Evolutionary conservation across 2,329 filamentous ascomycete species (phyloP).

Genomic region (Erysiphe neolycopersici): DNA sequence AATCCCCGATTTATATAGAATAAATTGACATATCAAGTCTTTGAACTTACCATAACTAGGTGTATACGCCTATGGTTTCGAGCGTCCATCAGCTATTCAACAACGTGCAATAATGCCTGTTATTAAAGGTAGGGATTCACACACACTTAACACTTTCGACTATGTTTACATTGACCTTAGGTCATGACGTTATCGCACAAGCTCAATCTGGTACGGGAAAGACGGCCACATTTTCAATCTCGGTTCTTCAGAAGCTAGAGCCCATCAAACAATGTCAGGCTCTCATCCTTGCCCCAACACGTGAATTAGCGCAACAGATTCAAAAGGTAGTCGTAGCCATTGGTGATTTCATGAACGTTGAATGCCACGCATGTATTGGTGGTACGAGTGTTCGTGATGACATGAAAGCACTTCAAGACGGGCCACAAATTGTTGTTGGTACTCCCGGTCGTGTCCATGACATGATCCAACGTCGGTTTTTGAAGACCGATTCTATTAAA

Average conservation of each 20-base stretch:
- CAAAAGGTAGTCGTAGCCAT: constrained; percentile 98
- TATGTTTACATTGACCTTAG: constrained; percentile 18
- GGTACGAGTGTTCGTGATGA: constrained; percentile 95
- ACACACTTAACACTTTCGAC: neutral
- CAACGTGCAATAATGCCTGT: constrained; percentile 99
- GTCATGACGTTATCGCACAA: constrained; percentile 97
- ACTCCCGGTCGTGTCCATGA: constrained; percentile 96
- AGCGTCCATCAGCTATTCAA: constrained; percentile 98
- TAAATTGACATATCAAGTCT: constrained; percentile 5
- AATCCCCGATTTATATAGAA: constrained; percentile 1
- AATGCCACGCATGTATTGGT: constrained; percentile 98
- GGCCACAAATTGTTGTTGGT: constrained; percentile 90
- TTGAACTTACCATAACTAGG: constrained; percentile 15
- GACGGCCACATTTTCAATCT: constrained; percentile 98
- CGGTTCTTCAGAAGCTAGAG: constrained; percentile 96
- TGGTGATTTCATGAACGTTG: constrained; percentile 97
- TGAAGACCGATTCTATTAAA: constrained; percentile 97
- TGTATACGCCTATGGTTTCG: constrained; percentile 99
- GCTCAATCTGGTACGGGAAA: constrained; percentile 99
- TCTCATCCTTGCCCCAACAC: constrained; percentile 88
- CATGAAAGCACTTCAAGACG: constrained; percentile 92
- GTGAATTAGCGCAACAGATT: constrained; percentile 97
- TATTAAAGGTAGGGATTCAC: constrained; percentile 60
- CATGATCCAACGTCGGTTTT: constrained; percentile 96
- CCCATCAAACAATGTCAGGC: constrained; percentile 95